Evolutionary conservation across 768 basidiomycete species (phyloP).

Genomic region (Leccinum aurantiacum): DNA sequence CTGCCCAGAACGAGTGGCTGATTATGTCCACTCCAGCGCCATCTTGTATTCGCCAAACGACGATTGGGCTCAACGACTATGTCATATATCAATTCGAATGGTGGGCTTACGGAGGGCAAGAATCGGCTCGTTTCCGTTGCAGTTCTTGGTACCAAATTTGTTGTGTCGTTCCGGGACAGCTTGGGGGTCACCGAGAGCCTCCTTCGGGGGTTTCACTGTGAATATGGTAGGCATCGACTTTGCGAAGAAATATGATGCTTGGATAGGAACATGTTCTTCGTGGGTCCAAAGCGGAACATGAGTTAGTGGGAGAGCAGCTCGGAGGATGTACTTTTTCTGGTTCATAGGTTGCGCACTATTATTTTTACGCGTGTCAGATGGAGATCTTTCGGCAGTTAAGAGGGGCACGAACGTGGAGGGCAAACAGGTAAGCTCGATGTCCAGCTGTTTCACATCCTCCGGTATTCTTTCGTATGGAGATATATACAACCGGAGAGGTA

Average conservation of each 20-base stretch:
- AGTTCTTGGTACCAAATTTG: not conserved
- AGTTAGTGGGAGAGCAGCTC: too few relatives aligned
- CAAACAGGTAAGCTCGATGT: slow-evolving; percentile 38
- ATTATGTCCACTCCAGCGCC: slow-evolving; percentile 84
- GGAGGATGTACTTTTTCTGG: too few relatives aligned
- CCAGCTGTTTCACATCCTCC: slow-evolving; percentile 34
- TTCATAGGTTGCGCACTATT: slow-evolving; percentile 8
- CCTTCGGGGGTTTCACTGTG: slow-evolving; percentile 53
- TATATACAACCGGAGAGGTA: slow-evolving; percentile 55
- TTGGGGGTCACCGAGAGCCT: slow-evolving; percentile 24
- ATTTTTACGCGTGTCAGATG: not conserved
- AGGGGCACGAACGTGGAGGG: slow-evolving; percentile 2
- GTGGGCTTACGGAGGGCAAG: slow-evolving; percentile 59
- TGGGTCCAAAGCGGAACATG: too few relatives aligned
- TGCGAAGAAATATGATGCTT: slow-evolving; percentile 59
- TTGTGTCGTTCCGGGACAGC: not conserved
- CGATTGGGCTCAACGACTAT: not conserved
- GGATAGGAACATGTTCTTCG: too few relatives aligned
- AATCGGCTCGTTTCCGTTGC: slow-evolving; percentile 45
- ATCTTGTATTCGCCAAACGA: slow-evolving; percentile 44
- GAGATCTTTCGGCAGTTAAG: not conserved
- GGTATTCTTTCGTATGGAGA: slow-evolving; percentile 31
- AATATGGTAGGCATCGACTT: slow-evolving; percentile 57
- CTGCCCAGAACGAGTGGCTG: slow-evolving; percentile 54
- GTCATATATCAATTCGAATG: not conserved